A percentile compares a stretch with the other conserved stretches of the same genome.
Evolutionary conservation across 768 basidiomycete species (phyloP).

Genomic region (Pulveroboletus sp.): DNA sequence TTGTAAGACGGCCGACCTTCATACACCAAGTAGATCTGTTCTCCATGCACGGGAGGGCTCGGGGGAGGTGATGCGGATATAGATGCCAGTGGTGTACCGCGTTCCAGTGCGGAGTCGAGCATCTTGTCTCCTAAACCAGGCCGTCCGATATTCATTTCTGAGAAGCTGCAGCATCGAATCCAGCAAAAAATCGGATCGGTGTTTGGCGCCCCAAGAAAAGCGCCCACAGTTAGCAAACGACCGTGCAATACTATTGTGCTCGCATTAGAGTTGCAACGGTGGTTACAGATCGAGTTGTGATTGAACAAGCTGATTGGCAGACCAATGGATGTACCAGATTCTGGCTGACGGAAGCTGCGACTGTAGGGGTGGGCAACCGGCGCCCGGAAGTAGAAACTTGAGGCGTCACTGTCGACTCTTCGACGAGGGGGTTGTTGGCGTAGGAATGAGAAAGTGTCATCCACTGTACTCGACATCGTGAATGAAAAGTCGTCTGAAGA

Average conservation of each 20-base stretch:
- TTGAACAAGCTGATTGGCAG: conserved; percentile 76
- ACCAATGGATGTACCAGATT: conserved; percentile 57
- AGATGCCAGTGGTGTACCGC: no score
- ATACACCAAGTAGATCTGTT: no score
- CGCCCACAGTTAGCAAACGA: conserved; percentile 59
- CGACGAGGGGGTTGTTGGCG: conserved; percentile 37
- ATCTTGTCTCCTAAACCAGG: conserved; percentile 87
- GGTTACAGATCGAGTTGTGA: conserved; percentile 52
- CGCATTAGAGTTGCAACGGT: conserved; percentile 55
- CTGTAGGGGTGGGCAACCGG: conserved; percentile 32
- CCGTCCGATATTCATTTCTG: conserved; percentile 54
- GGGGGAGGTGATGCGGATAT: no score
- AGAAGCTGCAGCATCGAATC: conserved; percentile 68
- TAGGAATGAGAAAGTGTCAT: conserved; percentile 73
- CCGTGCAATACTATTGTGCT: conserved; percentile 58
- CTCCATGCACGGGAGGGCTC: no score
- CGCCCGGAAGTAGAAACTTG: conserved; percentile 67
- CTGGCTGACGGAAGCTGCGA: conserved; percentile 56
- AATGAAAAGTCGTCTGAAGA: conserved; percentile 59
- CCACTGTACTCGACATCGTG: conserved; percentile 51
- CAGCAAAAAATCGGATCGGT: conserved; percentile 52
- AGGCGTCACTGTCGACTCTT: conserved; percentile 72
- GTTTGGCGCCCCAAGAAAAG: no score
- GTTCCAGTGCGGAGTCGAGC: conserved; percentile 75
- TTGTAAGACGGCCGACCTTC: conserved; percentile 49